Evolutionary conservation across 352 stramenopile genomes (phyloP).

Genomic region (Pythium myriotylum): DNA sequence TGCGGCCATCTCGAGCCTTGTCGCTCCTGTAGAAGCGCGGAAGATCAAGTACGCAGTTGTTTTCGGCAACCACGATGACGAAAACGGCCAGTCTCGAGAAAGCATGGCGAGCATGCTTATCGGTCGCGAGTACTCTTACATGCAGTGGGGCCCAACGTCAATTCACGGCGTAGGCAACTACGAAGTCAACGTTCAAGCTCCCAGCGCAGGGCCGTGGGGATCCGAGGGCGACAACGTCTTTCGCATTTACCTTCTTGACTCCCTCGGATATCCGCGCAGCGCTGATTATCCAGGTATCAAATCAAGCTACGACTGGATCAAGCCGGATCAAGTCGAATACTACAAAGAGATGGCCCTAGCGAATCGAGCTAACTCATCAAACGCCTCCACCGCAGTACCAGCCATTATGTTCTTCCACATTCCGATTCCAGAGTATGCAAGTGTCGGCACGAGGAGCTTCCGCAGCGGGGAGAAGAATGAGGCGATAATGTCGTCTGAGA

Average conservation of each 20-base stretch:
- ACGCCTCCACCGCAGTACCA: conserved; percentile 25
- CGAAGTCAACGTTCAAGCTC: conserved; percentile 44
- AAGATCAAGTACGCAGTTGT: conserved; percentile 58
- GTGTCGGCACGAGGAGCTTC: conserved; percentile 10
- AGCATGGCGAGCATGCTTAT: conserved; percentile 42
- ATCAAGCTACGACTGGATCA: conserved; percentile 58
- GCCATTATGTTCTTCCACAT: conserved; percentile 77
- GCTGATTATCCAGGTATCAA: conserved; percentile 37
- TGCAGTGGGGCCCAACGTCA: conserved; percentile 33
- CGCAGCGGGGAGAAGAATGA: conserved; percentile 46
- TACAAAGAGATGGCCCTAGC: conserved; percentile 35
- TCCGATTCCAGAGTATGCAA: conserved; percentile 50
- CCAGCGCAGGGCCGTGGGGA: conserved; percentile 35
- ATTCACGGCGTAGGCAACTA: conserved; percentile 60
- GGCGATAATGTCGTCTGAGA: conserved; percentile 33
- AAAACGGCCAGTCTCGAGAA: conserved; percentile 38
- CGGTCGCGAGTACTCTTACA: conserved; percentile 47
- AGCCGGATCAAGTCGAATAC: conserved; percentile 50
- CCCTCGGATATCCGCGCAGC: conserved; percentile 30
- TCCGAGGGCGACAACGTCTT: conserved; percentile 33
- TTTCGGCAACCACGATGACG: conserved; percentile 68
- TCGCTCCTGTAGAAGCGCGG: conserved; percentile 36
- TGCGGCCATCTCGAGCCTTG: conserved; percentile 41
- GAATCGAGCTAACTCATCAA: conserved; percentile 19
- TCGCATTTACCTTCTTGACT: conserved; percentile 72